Percentiles rank a stretch among this genome's conserved stretches.
Evolutionary conservation across 345 rosid species (phyloP).

Genomic region (Arabis alpina): DNA sequence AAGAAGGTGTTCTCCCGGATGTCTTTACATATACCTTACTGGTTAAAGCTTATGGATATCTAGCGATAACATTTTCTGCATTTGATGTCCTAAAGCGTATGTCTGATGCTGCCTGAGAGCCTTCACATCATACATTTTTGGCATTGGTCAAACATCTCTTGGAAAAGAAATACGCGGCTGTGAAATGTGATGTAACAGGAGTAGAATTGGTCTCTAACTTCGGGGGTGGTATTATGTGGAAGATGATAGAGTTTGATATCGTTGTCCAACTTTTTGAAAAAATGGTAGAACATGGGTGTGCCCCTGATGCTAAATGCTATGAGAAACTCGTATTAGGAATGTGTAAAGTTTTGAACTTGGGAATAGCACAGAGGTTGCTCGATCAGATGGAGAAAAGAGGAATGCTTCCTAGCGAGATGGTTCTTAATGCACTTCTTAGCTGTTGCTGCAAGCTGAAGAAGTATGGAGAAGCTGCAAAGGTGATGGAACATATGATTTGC

Average conservation of each 20-base stretch:
- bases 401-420: constrained; percentile 53
- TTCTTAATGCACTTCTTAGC: constrained; percentile 54
- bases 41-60: constrained; percentile 59
- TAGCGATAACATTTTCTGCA: constrained; percentile 53
- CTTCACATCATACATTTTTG: constrained; percentile 65
- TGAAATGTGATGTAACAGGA: too few species aligned
- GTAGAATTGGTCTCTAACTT: too few species aligned
- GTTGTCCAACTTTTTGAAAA: constrained; percentile 53
- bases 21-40: constrained; percentile 57
- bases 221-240: constrained; percentile 55
- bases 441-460: constrained; percentile 58
- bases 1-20: constrained; percentile 64
- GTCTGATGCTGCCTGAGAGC: constrained; percentile 67
- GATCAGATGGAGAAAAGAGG: constrained; percentile 56
- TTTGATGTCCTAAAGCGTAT: constrained; percentile 73
- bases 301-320: constrained; percentile 60
- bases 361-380: constrained; percentile 52
- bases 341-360: constrained; percentile 55
- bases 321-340: constrained; percentile 62
- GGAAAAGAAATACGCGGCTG: too few species aligned
- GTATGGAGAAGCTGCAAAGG: constrained; percentile 52
- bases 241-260: constrained; percentile 55
- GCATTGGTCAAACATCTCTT: constrained; percentile 56
- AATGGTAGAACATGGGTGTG: constrained; percentile 66
- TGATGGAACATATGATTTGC: constrained; percentile 57